A percentile compares a stretch with the other conserved stretches of the same genome.
These are phyloP conservation scores for Solanum hybrid DNA, from an alignment of 305 asterid genomes.

Conservation along the genomic window DNA sequence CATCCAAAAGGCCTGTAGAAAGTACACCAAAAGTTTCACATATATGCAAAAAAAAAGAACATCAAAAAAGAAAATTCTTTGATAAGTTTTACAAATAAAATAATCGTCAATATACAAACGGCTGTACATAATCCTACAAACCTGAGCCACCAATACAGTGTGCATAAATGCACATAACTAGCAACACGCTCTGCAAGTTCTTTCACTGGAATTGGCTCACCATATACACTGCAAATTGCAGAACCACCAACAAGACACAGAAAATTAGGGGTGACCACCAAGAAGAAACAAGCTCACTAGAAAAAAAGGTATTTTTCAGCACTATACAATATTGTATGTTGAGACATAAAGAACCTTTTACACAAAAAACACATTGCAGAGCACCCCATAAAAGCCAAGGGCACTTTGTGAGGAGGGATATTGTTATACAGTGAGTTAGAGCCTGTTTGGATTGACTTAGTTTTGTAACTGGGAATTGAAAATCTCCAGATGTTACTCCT, in stretches of 20 bases:
- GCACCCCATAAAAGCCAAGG: neutral
- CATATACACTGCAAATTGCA: slow-evolving; percentile 56
- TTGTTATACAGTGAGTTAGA: neutral
- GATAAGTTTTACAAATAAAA: slow-evolving; percentile 7
- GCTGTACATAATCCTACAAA: slow-evolving; percentile 15
- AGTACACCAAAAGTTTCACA: neutral
- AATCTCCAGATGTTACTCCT: neutral
- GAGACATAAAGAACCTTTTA: neutral
- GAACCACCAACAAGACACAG: neutral
- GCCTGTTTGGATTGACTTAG: neutral
- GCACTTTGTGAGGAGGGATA: neutral
- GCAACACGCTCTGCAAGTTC: slow-evolving; percentile 96
- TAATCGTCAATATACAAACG: neutral
- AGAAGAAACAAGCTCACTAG: neutral
- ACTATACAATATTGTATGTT: neutral
- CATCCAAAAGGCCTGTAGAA: slow-evolving; percentile 85
- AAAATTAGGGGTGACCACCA: neutral
- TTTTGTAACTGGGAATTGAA: neutral
- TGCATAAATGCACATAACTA: slow-evolving; percentile 90
- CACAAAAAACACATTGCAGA: neutral
- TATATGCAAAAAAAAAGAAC: neutral
- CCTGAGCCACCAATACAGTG: slow-evolving; percentile 99
- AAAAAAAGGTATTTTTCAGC: neutral
- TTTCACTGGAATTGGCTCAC: slow-evolving; percentile 83
- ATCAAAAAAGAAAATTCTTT: neutral